A percentile compares a stretch with the other conserved stretches of the same genome.
Evolutionary conservation across 192 early-diverging fungal genomes (phyloP).

Genomic region (Umbelopsis ramanniana): DNA sequence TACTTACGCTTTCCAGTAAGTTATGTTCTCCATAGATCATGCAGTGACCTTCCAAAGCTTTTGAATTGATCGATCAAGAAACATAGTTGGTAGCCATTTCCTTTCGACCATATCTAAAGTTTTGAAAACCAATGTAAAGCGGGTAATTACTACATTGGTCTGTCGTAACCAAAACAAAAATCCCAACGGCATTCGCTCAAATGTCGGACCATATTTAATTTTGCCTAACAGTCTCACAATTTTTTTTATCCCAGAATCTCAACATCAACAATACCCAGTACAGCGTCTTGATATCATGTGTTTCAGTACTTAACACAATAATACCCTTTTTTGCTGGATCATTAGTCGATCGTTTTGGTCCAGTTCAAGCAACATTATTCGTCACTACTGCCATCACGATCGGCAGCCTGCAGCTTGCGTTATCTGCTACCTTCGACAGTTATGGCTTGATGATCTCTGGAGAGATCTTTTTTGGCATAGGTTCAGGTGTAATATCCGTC

Average conservation of each 20-base stretch:
- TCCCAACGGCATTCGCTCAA: background rate
- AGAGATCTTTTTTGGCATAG: constrained; percentile 64
- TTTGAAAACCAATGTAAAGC: constrained; percentile 4
- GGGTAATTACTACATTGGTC: background rate
- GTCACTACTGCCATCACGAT: constrained; percentile 58
- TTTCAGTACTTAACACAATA: constrained; percentile 62
- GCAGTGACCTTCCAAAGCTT: background rate
- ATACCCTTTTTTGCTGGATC: constrained; percentile 59
- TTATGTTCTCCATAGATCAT: background rate
- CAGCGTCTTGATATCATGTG: constrained; percentile 65
- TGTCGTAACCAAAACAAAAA: background rate
- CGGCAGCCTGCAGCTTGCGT: constrained; percentile 54
- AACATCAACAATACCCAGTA: constrained; percentile 66
- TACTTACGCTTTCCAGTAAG: constrained; percentile 7
- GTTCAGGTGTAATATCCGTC: constrained; percentile 71
- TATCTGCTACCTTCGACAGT: constrained; percentile 46
- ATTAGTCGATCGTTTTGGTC: constrained; percentile 63
- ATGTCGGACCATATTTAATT: background rate
- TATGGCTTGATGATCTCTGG: constrained; percentile 61
- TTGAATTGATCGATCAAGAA: background rate
- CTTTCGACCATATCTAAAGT: background rate
- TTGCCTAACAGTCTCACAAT: background rate
- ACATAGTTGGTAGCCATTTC: constrained; percentile 10
- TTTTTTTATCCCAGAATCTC: constrained; percentile 46
- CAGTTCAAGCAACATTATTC: constrained; percentile 52